Evolutionary conservation across 164 flowering plant species (phyloP).

Genomic region (Sedum album): DNA sequence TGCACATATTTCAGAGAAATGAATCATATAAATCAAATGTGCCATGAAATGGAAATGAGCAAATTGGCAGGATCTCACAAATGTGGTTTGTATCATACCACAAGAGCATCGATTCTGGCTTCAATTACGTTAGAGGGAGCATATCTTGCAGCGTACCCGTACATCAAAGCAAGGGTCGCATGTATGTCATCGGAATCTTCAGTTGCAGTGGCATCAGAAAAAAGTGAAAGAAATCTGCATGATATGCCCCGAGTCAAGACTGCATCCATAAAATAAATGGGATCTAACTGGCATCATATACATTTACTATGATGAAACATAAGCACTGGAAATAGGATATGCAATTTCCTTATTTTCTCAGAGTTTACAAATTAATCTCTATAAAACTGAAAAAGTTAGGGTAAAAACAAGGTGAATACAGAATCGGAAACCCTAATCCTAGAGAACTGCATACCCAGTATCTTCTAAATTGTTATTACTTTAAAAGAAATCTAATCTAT

Average conservation of each 20-base stretch:
- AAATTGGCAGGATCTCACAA: background rate
- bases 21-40: background rate
- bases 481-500: background rate
- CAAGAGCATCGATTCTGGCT: constrained; percentile 96
- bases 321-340: too few species aligned
- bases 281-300: too few species aligned
- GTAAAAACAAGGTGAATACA: background rate
- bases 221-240: constrained; percentile 67
- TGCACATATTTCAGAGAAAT: background rate
- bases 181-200: constrained; percentile 93
- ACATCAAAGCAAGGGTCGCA: constrained; percentile 98
- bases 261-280: background rate
- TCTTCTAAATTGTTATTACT: background rate
- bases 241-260: constrained; percentile 2
- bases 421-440: background rate
- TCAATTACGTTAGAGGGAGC: constrained; percentile 96
- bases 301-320: too few species aligned
- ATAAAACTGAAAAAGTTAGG: background rate
- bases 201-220: constrained; percentile 36
- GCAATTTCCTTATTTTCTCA: too few species aligned
- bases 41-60: background rate
- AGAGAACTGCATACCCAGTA: background rate
- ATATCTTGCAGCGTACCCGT: constrained; percentile 99
- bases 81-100: constrained; percentile 38
- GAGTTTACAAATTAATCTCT: background rate